Conservation (phyloP, 257 asterid genomes). For the Primulina tabacum region DNA sequence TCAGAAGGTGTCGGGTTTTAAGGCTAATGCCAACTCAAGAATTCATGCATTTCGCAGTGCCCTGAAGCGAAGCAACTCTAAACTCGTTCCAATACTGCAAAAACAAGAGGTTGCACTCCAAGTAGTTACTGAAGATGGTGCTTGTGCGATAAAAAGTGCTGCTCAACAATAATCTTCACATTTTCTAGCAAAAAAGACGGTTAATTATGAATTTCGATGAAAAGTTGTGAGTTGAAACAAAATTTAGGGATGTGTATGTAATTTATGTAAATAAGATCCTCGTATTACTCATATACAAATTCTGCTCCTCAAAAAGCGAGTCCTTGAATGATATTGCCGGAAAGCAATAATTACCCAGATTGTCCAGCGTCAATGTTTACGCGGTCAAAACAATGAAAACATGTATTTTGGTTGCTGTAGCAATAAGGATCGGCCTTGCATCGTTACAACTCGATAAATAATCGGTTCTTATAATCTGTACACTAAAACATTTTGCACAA, state of each 20-base stretch:
- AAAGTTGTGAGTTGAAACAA: not conserved
- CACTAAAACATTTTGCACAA: conserved; percentile 25
- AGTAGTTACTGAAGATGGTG: not conserved
- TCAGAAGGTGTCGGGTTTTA: conserved; percentile 17
- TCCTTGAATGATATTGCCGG: no score
- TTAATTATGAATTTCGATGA: not conserved
- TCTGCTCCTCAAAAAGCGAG: not conserved
- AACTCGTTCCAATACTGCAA: not conserved
- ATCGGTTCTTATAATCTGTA: not conserved
- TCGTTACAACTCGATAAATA: not conserved
- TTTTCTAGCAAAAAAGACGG: not conserved
- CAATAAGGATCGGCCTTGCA: not conserved
- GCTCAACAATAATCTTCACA: not conserved
- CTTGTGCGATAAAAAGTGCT: not conserved
- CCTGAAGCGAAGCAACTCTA: conserved; percentile 20
- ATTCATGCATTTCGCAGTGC: conserved; percentile 7
- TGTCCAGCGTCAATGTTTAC: no score
- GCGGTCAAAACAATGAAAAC: no score
- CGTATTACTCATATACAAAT: not conserved
- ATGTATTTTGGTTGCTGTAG: not conserved
- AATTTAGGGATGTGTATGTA: not conserved
- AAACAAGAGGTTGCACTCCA: not conserved
- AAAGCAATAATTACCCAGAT: no score
- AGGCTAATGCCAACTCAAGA: conserved; percentile 16
- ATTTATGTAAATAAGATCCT: not conserved